Evolutionary conservation across 1,139 yeast genomes (phyloP).

Genomic region (Kodamaea derodonti): DNA sequence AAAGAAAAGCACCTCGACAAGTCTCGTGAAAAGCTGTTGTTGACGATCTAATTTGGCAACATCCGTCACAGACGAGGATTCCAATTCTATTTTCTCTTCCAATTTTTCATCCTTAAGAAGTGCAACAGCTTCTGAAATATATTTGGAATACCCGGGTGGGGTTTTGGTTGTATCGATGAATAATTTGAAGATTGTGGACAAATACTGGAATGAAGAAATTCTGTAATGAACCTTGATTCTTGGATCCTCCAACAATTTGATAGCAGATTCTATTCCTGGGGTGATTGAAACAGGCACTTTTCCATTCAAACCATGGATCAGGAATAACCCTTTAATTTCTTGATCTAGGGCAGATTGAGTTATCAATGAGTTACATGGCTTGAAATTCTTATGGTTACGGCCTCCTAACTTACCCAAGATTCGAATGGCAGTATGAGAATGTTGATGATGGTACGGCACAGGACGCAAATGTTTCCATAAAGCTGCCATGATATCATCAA

Average conservation of each 20-base stretch:
- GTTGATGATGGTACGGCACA: constrained; percentile 88
- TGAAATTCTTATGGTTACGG: constrained; percentile 80
- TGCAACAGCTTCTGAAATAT: constrained; percentile 45
- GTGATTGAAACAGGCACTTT: constrained; percentile 71
- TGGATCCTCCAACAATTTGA: constrained; percentile 60
- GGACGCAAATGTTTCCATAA: constrained; percentile 91
- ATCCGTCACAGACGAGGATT: constrained; percentile 44
- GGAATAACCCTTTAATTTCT: constrained; percentile 64
- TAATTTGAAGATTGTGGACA: constrained; percentile 63
- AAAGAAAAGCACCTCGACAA: constrained; percentile 69
- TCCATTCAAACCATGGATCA: constrained; percentile 63
- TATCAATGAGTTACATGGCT: constrained; percentile 64
- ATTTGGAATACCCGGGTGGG: constrained; percentile 51
- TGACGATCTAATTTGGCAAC: constrained; percentile 52
- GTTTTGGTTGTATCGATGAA: constrained; percentile 64
- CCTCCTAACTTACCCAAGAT: constrained; percentile 96
- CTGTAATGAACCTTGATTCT: constrained; percentile 65
- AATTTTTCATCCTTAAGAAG: constrained; percentile 45
- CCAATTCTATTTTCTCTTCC: constrained; percentile 31
- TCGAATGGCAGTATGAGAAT: constrained; percentile 90
- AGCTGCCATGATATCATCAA: constrained; percentile 90
- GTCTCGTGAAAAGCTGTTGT: constrained; percentile 54
- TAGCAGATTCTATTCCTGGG: constrained; percentile 80
- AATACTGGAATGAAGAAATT: constrained; percentile 70
- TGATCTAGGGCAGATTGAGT: constrained; percentile 59